These are phyloP conservation scores for Mycena capillaripes DNA, from an alignment of 768 basidiomycete genomes.

Conservation along the genomic window DNA sequence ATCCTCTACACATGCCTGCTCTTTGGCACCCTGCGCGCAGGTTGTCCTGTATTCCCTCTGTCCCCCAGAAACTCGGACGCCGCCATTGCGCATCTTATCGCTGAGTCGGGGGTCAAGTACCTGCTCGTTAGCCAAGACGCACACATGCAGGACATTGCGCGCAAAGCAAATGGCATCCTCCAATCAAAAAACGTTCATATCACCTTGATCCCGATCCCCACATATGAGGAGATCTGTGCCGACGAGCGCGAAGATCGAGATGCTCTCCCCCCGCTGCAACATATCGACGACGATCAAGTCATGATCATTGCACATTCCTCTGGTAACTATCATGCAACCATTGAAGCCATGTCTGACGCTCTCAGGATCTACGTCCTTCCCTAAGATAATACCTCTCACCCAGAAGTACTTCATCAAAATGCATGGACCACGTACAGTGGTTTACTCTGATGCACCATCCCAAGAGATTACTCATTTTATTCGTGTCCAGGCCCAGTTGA, in stretches of 20 bases:
- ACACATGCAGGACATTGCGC: not conserved
- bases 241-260: not conserved
- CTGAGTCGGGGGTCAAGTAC: conserved; percentile 7
- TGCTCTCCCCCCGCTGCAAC: conserved; percentile 5
- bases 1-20: conserved; percentile 9
- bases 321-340: not conserved
- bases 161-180: not conserved
- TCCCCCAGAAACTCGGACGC: not conserved
- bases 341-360: not conserved
- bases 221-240: not conserved
- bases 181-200: not conserved
- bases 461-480: not conserved
- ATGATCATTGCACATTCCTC: conserved; percentile 18
- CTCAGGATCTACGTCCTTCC: conserved; percentile 13
- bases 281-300: not conserved
- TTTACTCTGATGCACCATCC: not conserved
- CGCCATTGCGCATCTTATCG: conserved; percentile 1
- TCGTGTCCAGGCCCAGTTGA: not conserved
- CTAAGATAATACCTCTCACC: conserved; percentile 9
- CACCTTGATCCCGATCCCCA: conserved; percentile 1
- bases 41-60: conserved; percentile 9
- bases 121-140: conserved; percentile 10
- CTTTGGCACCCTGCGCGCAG: conserved; percentile 15
- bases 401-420: conserved; percentile 7
- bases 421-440: not conserved